Evolutionary conservation across 768 basidiomycete genomes (phyloP).

Genomic region (Xerocomellus intermedius): DNA sequence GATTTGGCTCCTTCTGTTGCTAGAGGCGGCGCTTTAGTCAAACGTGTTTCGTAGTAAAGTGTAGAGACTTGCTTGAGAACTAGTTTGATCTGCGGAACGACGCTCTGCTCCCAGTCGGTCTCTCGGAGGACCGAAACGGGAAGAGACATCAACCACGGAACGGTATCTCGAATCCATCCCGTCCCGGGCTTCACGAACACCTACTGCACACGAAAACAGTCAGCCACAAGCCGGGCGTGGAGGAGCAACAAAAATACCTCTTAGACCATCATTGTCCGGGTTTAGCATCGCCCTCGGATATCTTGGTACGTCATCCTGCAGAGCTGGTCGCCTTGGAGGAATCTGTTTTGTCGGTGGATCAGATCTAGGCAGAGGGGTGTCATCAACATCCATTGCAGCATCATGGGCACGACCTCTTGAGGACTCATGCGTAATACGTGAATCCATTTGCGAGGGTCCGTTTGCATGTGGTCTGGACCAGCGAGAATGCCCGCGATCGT

Average conservation of each 20-base stretch:
- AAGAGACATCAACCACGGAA: conserved; percentile 7
- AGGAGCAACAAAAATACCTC: conserved; percentile 7
- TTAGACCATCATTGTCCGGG: conserved; percentile 19
- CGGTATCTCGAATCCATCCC: conserved; percentile 20
- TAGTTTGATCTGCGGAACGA: conserved; percentile 14
- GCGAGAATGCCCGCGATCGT: conserved; percentile 14
- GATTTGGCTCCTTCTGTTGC: conserved; percentile 22
- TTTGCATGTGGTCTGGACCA: conserved; percentile 14
- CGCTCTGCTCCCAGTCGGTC: conserved; percentile 23
- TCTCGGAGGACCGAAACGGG: conserved; percentile 17
- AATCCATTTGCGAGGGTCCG: conserved; percentile 14
- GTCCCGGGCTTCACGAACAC: conserved; percentile 22
- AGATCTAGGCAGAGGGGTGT: conserved; percentile 18
- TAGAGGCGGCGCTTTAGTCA: not conserved
- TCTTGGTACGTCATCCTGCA: conserved; percentile 30
- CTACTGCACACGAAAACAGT: not conserved
- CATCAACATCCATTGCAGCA: conserved; percentile 29
- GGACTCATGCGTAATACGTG: conserved; percentile 17
- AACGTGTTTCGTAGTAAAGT: not conserved
- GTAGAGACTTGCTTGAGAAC: conserved; percentile 16
- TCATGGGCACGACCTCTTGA: conserved; percentile 23
- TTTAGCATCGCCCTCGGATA: conserved; percentile 40
- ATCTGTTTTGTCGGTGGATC: conserved; percentile 18
- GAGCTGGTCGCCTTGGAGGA: conserved; percentile 14
- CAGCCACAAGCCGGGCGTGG: not conserved